Percentiles rank a stretch among this genome's conserved stretches.
These are phyloP conservation scores for Lenwebbia sp. DNA, from an alignment of 345 rosid genomes.

Conservation along the genomic window DNA sequence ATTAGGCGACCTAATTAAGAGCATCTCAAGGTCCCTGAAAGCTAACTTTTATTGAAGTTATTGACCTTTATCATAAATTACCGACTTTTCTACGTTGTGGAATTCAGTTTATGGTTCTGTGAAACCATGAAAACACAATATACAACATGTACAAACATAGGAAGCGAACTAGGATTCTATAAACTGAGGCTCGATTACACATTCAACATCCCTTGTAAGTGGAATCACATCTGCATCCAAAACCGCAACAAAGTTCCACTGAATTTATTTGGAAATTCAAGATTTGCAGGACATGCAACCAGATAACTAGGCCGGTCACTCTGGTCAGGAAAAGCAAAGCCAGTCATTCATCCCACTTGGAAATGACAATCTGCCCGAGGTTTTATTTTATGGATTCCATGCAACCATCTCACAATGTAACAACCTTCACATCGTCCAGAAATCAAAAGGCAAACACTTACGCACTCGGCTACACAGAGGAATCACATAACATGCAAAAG, in stretches of 20 bases:
- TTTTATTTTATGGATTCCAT: background rate
- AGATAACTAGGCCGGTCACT: background rate
- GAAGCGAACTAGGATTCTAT: no score
- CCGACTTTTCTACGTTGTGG: no score
- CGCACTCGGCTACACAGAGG: background rate
- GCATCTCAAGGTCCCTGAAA: no score
- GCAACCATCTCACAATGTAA: background rate
- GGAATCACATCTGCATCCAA: background rate
- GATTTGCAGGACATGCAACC: background rate
- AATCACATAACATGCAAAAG: background rate
- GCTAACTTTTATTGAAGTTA: no score
- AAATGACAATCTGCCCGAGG: background rate
- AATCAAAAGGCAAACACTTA: background rate
- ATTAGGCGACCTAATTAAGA: no score
- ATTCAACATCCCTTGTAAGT: background rate
- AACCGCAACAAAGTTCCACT: background rate
- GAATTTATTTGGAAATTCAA: background rate
- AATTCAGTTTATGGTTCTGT: no score
- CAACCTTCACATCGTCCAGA: background rate
- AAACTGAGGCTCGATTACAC: background rate
- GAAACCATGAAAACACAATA: no score
- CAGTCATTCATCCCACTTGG: background rate
- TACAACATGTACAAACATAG: no score
- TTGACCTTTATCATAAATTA: no score
- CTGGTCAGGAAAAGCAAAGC: background rate